phyloP scores from a whole-genome alignment of 352 stramenopile genomes.

The Phytophthora cactorum region DNA sequence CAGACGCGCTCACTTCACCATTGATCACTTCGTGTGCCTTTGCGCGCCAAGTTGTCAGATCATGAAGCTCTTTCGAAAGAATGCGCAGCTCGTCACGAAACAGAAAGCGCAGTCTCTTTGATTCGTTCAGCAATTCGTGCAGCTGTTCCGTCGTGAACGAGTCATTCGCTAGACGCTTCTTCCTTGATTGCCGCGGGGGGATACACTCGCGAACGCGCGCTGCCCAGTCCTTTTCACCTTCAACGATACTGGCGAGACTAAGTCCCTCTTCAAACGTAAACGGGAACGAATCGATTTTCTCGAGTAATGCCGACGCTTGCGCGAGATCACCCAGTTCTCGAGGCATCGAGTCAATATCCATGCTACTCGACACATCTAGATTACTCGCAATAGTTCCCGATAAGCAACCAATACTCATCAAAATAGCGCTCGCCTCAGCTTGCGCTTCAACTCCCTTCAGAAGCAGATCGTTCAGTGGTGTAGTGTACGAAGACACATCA shows the following conservation, averaged over 20 bases:
- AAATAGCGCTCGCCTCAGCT: slow-evolving; percentile 55
- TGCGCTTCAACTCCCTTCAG: slow-evolving; percentile 50
- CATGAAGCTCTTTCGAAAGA: slow-evolving; percentile 74
- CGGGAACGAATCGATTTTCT: slow-evolving; percentile 70
- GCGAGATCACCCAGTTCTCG: slow-evolving; percentile 51
- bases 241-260: slow-evolving; percentile 59
- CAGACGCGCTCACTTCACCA: slow-evolving; percentile 36
- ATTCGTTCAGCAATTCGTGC: slow-evolving; percentile 60
- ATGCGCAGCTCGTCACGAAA: slow-evolving; percentile 85
- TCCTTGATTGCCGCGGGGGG: slow-evolving; percentile 78
- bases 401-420: slow-evolving; percentile 63
- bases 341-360: slow-evolving; percentile 32
- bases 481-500: slow-evolving; percentile 72
- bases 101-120: slow-evolving; percentile 59
- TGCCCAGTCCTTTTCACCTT: slow-evolving; percentile 68
- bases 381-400: slow-evolving; percentile 17
- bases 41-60: slow-evolving; percentile 65
- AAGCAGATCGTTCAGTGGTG: slow-evolving; percentile 63
- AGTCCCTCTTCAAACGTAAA: slow-evolving; percentile 80
- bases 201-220: slow-evolving; percentile 75
- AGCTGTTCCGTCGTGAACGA: slow-evolving; percentile 68
- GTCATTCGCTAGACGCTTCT: slow-evolving; percentile 75
- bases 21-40: slow-evolving; percentile 67
- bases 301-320: slow-evolving; percentile 60
- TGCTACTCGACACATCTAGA: slow-evolving; percentile 9